phyloP scores from a whole-genome alignment of 345 rosid genomes.

The Melaleuca alternifolia region DNA sequence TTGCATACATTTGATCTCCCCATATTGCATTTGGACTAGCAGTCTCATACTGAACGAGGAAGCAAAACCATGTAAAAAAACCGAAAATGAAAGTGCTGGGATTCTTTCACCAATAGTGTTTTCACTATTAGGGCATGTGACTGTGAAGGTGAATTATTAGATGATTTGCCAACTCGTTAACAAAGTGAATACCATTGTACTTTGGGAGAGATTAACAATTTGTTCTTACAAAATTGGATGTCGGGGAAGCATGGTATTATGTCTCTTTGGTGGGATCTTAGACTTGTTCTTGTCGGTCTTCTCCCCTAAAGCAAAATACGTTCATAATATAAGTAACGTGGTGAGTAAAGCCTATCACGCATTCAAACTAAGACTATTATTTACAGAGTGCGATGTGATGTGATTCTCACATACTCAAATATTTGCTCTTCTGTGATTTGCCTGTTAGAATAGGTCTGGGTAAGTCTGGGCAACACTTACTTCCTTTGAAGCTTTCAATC shows the following conservation, averaged over 20 bases:
- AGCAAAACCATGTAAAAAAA: neutral
- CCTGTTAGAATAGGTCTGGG: neutral
- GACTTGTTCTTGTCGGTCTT: neutral
- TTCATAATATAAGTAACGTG: neutral
- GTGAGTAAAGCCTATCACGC: neutral
- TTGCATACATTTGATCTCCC: neutral
- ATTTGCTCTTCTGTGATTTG: neutral
- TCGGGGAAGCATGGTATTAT: neutral
- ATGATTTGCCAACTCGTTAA: neutral
- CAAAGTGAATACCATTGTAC: neutral
- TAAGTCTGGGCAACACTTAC: too few species aligned
- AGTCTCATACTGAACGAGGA: neutral
- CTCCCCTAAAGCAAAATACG: neutral
- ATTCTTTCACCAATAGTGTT: neutral
- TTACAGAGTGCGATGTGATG: neutral
- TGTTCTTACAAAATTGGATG: neutral
- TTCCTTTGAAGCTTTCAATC: neutral
- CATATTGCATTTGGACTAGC: neutral
- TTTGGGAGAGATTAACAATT: neutral
- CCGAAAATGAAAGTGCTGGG: neutral
- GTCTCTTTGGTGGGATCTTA: neutral
- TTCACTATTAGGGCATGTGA: neutral
- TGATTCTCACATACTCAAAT: neutral
- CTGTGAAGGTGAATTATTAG: neutral
- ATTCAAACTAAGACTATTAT: neutral